phyloP scores from a whole-genome alignment of 169 alveolate genomes.

The Theileria equi region DNA sequence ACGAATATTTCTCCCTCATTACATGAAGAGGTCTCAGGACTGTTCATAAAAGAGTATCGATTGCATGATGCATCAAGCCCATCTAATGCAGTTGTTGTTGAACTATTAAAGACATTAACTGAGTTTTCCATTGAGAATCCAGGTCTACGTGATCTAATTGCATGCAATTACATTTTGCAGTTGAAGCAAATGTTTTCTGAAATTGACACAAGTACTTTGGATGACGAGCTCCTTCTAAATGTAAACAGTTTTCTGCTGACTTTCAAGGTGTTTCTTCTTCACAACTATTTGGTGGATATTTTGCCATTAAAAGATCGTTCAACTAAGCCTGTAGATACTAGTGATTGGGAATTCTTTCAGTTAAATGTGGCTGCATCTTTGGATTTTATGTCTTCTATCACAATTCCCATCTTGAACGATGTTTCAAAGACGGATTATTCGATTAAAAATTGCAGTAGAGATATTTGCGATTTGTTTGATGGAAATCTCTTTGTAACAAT shows the following conservation, averaged over 20 bases:
- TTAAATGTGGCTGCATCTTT: constrained; percentile 44
- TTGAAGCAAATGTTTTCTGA: constrained; percentile 24
- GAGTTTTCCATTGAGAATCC: neutral
- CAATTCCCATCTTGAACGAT: constrained; percentile 17
- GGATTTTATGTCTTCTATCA: constrained; percentile 34
- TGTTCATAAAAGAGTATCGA: constrained; percentile 7
- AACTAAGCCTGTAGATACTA: constrained; percentile 32
- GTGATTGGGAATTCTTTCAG: constrained; percentile 39
- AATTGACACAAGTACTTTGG: constrained; percentile 15
- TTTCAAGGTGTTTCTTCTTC: constrained; percentile 44
- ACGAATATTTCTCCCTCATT: constrained; percentile 9
- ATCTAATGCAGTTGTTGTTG: neutral
- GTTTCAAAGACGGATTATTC: neutral
- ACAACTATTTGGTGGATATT: constrained; percentile 38
- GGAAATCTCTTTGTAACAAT: constrained; percentile 56
- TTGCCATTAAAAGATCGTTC: constrained; percentile 37
- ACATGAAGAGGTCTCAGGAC: constrained; percentile 7
- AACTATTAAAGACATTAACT: neutral
- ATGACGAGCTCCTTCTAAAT: constrained; percentile 27
- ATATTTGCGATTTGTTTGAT: constrained; percentile 48
- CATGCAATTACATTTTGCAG: constrained; percentile 40
- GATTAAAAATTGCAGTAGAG: constrained; percentile 11
- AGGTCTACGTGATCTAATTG: constrained; percentile 28
- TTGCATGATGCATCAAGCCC: neutral
- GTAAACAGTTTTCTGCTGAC: constrained; percentile 34